These are phyloP conservation scores for Lachnellula hyalina DNA, from an alignment of 2,329 filamentous ascomycete genomes.

Conservation along the genomic window DNA sequence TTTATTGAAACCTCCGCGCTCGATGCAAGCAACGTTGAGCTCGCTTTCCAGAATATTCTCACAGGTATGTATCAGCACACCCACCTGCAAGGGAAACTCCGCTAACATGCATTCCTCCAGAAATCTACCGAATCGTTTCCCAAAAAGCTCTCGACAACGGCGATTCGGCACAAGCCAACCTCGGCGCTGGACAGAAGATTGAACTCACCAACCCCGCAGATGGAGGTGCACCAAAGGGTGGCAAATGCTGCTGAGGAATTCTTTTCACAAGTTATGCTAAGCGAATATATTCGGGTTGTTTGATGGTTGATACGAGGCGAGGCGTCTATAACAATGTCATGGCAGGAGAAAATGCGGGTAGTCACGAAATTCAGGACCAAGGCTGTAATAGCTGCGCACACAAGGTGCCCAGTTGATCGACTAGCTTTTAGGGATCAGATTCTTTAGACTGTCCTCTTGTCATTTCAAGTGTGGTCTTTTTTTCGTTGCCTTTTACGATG, in stretches of 20 bases:
- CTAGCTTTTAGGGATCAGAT: slow-evolving; percentile 5
- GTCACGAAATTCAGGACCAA: slow-evolving; percentile 18
- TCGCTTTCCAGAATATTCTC: slow-evolving; percentile 98
- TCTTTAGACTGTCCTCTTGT: background rate
- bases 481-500: background rate
- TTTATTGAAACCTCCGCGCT: slow-evolving; percentile 99
- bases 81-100: background rate
- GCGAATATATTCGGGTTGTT: slow-evolving; percentile 26
- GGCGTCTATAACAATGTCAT: slow-evolving; percentile 29
- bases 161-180: slow-evolving; percentile 73
- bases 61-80: slow-evolving; percentile 60
- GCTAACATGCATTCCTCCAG: slow-evolving; percentile 40
- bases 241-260: slow-evolving; percentile 65
- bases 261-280: slow-evolving; percentile 3
- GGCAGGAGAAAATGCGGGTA: slow-evolving; percentile 21
- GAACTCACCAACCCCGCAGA: slow-evolving; percentile 83
- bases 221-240: slow-evolving; percentile 66
- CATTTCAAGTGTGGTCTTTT: slow-evolving; percentile 9
- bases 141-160: slow-evolving; percentile 93
- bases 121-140: slow-evolving; percentile 99
- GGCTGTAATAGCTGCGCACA: slow-evolving; percentile 6
- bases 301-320: slow-evolving; percentile 25
- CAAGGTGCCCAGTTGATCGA: slow-evolving; percentile 2
- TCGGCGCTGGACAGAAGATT: slow-evolving; percentile 76
- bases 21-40: slow-evolving; percentile 97